These are phyloP conservation scores for Mortierella alpina DNA, from an alignment of 192 early-diverging fungal species.

Conservation along the genomic window DNA sequence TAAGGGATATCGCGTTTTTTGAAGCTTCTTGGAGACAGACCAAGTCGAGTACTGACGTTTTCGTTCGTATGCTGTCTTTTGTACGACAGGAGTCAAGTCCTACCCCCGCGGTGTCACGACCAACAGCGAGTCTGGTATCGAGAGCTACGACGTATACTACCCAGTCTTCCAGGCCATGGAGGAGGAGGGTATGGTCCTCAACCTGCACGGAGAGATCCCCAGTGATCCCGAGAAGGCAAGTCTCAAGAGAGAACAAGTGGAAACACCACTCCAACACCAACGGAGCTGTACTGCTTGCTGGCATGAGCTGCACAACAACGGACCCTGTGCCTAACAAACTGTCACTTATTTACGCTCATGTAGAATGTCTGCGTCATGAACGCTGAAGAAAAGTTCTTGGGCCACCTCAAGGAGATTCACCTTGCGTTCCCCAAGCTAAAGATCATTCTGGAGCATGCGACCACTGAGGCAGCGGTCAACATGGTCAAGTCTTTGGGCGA, in stretches of 20 bases:
- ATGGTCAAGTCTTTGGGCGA: slow-evolving; percentile 89
- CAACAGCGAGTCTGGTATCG: slow-evolving; percentile 96
- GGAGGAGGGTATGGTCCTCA: slow-evolving; percentile 91
- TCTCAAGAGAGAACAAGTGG: background rate
- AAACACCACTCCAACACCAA: background rate
- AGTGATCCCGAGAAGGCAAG: slow-evolving; percentile 78
- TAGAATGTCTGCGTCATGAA: slow-evolving; percentile 94
- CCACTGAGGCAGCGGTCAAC: slow-evolving; percentile 92
- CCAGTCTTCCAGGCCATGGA: slow-evolving; percentile 96
- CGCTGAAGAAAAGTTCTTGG: slow-evolving; percentile 93
- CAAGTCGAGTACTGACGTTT: background rate
- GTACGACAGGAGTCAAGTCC: slow-evolving; percentile 80
- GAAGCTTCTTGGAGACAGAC: background rate
- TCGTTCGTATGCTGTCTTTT: background rate
- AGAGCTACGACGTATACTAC: slow-evolving; percentile 91
- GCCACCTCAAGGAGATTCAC: slow-evolving; percentile 87
- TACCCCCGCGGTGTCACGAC: slow-evolving; percentile 98
- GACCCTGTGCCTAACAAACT: background rate
- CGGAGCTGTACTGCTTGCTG: background rate
- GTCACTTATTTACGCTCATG: background rate
- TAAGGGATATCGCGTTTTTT: background rate
- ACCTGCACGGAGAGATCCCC: slow-evolving; percentile 96
- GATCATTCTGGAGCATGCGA: slow-evolving; percentile 98
- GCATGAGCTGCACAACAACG: no score
- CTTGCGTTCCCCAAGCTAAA: slow-evolving; percentile 90